phyloP scores from a whole-genome alignment of 345 rosid genomes.

The Fremontodendron californicum region DNA sequence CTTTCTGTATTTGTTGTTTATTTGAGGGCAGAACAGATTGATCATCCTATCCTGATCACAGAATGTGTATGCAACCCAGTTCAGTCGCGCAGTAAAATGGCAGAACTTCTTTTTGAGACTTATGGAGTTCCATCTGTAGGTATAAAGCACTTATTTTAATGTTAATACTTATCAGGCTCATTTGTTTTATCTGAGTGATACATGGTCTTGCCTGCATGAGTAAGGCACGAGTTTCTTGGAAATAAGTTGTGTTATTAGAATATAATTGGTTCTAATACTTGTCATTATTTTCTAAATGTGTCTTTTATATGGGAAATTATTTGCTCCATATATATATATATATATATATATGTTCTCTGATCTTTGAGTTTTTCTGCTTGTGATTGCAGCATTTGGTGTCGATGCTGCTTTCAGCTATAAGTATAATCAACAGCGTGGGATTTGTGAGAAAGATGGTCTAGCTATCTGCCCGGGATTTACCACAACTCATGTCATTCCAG shows the following conservation, averaged over 20 bases:
- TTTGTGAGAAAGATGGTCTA: slow-evolving; percentile 78
- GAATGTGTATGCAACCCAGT: slow-evolving; percentile 96
- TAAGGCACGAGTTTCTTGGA: neutral
- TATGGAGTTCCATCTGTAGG: slow-evolving; percentile 97
- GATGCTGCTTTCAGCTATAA: slow-evolving; percentile 97
- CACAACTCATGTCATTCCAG: slow-evolving; percentile 85
- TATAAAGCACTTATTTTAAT: slow-evolving; percentile 27
- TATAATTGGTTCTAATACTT: neutral
- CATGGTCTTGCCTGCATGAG: slow-evolving; percentile 1
- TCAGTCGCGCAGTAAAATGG: slow-evolving; percentile 95
- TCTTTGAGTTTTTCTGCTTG: slow-evolving; percentile 8
- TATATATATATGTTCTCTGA: neutral
- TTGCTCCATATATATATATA: neutral
- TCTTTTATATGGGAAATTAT: neutral
- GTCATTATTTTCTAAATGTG: neutral
- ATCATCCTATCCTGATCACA: slow-evolving; percentile 90
- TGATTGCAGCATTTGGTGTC: slow-evolving; percentile 75
- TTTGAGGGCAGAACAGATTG: slow-evolving; percentile 75
- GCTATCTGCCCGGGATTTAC: slow-evolving; percentile 85
- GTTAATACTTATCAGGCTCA: neutral
- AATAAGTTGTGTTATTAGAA: neutral
- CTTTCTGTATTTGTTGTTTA: slow-evolving; percentile 31
- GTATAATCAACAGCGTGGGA: slow-evolving; percentile 75
- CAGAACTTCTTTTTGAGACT: slow-evolving; percentile 91
- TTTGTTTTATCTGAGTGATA: neutral